These are phyloP conservation scores for Lodderomyces oxycetoniae DNA, from an alignment of 1,139 yeast species.

Conservation along the genomic window DNA sequence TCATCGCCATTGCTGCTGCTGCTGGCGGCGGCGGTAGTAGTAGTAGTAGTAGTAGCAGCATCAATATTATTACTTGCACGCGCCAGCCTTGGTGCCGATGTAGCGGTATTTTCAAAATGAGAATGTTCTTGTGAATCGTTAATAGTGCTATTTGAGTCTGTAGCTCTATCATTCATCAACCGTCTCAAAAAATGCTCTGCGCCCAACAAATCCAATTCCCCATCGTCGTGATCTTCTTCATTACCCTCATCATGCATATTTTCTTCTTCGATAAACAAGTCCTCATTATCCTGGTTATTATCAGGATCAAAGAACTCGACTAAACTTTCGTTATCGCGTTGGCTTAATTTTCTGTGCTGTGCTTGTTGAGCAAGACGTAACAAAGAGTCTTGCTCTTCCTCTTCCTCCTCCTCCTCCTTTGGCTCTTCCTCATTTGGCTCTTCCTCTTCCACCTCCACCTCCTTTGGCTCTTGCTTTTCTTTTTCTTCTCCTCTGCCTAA, in stretches of 20 bases:
- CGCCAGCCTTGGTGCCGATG: constrained; percentile 6
- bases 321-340: constrained; percentile 6
- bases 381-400: constrained; percentile 19
- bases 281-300: neutral
- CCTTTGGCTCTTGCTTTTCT: no score
- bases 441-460: no score
- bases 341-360: constrained; percentile 13
- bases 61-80: no score
- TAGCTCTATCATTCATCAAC: no score
- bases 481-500: no score
- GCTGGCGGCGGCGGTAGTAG: no score
- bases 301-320: constrained; percentile 5
- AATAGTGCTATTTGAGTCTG: constrained; percentile 5
- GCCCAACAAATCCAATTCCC: constrained; percentile 2
- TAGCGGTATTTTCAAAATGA: constrained; percentile 7
- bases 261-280: neutral
- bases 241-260: neutral
- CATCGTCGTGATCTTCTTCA: neutral
- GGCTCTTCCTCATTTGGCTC: no score
- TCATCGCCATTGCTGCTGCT: constrained; percentile 11
- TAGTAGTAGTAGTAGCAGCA: no score
- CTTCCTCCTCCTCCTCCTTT: no score
- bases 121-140: constrained; percentile 10
- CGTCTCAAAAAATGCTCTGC: no score
- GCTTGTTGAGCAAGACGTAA: constrained; percentile 22